Evolutionary conservation across 192 early-diverging fungal species (phyloP), one percentile per base, ranked within the genome.

Genomic region (Phlyctochytrium bullatum): DNA sequence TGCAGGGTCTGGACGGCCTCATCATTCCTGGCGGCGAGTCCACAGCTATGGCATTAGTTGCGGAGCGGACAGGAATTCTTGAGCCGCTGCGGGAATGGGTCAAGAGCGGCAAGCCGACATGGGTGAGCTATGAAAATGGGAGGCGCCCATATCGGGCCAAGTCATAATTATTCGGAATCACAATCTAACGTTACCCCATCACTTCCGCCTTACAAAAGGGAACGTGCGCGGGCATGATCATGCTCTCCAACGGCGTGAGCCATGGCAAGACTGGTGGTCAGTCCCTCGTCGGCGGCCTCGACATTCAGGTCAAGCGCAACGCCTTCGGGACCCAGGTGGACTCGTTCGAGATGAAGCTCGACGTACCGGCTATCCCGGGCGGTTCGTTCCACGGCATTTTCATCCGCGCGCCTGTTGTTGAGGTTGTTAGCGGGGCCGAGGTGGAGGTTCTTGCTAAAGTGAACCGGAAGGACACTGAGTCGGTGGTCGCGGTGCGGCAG

Each of bases 1-100:
- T 97, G 24, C 72, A 72, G 29, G 66, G 75, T 23, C 73, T 64
- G 24, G 93, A 98, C 77, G 93, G 88, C 1, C 81, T 98, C 23
- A 89, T 98, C 59, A 90, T 98, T 36, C 96, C 96, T 1, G 96
- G 96, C 28, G 96, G 96, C 34, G 96, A 98, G 68, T 91, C 88
- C 3, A 98, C 95, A 0, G 81, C 96, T 3, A 98, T 98, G 76
- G 92, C 94, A 12, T 80, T 97, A 34, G 85, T 96, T 51, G 94
- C 94, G 14, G 94, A 96, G 68, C 86, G 93, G 40, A 87, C 84
- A 31, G 91, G 90, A 0, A 74, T 96, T 62, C 71, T 91, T 64
- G 89, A 96, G 17, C 82, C 85, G 24, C 80, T 98, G 59, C 80
- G 86, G 57, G 78, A 81, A 31, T 98, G 90, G 84, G 90, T 92